These are phyloP conservation scores for Porodaedalea pini DNA, from an alignment of 1,284 basidiomycete species.

Conservation along the genomic window DNA sequence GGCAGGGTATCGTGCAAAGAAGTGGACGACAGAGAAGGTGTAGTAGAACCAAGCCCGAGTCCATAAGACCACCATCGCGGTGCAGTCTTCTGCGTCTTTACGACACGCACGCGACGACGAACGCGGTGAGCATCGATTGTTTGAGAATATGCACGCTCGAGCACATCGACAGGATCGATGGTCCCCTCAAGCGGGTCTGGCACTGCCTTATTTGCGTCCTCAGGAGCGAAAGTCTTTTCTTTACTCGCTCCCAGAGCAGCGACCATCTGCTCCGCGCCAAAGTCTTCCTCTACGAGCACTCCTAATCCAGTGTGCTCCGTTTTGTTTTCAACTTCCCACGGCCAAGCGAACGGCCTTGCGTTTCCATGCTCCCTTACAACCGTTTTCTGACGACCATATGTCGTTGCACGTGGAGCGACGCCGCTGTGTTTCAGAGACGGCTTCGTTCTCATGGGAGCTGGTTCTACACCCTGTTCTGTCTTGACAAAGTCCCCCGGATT, in stretches of 20 bases:
- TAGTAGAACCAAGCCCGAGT: not conserved
- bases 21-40: not conserved
- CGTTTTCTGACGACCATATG: not conserved
- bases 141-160: constrained; percentile 22
- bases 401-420: not conserved
- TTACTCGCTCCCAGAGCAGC: no score
- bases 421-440: constrained; percentile 9
- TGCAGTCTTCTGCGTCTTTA: not conserved
- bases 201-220: not conserved
- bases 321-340: constrained; percentile 5
- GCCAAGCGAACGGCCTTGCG: constrained; percentile 17
- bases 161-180: constrained; percentile 22
- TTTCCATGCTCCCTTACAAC: constrained; percentile 3
- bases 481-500: not conserved
- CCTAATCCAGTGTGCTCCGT: constrained; percentile 2
- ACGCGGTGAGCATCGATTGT: constrained; percentile 13
- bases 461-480: not conserved
- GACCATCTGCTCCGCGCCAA: no score
- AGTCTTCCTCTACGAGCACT: constrained; percentile 2
- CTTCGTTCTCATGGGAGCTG: not conserved
- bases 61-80: constrained; percentile 12
- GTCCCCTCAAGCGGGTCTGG: constrained; percentile 6
- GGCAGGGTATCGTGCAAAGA: not conserved
- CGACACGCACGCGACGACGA: not conserved
- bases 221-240: not conserved